A percentile compares a stretch with the other conserved stretches of the same genome.
Conservation (phyloP, 164 flowering plant genomes). For the Nymphaea colorata region DNA sequence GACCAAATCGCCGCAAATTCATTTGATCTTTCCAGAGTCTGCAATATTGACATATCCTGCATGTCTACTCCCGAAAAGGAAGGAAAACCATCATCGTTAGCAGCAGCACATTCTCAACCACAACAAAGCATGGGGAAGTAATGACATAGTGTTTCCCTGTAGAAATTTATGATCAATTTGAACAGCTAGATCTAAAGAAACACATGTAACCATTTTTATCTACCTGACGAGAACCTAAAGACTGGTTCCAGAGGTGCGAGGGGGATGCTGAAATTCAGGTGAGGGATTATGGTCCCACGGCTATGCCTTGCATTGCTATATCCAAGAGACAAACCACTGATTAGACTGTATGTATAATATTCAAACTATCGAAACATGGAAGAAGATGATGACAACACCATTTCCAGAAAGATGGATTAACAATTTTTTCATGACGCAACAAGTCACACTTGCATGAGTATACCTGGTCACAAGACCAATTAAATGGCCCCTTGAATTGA, state of each 20-base stretch:
- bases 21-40: conserved; percentile 55
- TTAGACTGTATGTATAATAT: too few relatives aligned
- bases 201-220: neutral
- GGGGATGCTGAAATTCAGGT: conserved; percentile 94
- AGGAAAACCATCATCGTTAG: neutral
- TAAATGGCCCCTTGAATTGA: conserved; percentile 71
- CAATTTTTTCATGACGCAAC: too few relatives aligned
- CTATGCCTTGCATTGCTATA: conserved; percentile 87
- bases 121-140: too few relatives aligned
- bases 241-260: conserved; percentile 58
- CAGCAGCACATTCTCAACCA: too few relatives aligned
- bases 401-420: too few relatives aligned
- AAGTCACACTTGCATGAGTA: too few relatives aligned
- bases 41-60: conserved; percentile 40
- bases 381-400: too few relatives aligned
- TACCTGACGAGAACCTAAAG: conserved; percentile 73
- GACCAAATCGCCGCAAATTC: conserved; percentile 82
- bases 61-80: conserved; percentile 31
- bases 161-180: too few relatives aligned
- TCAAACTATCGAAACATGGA: too few relatives aligned
- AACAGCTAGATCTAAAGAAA: too few relatives aligned
- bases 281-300: conserved; percentile 76
- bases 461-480: conserved; percentile 97
- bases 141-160: too few relatives aligned
- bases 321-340: conserved; percentile 3